Conservation (phyloP, 257 asterid genomes). For the Salvia miltiorrhiza region DNA sequence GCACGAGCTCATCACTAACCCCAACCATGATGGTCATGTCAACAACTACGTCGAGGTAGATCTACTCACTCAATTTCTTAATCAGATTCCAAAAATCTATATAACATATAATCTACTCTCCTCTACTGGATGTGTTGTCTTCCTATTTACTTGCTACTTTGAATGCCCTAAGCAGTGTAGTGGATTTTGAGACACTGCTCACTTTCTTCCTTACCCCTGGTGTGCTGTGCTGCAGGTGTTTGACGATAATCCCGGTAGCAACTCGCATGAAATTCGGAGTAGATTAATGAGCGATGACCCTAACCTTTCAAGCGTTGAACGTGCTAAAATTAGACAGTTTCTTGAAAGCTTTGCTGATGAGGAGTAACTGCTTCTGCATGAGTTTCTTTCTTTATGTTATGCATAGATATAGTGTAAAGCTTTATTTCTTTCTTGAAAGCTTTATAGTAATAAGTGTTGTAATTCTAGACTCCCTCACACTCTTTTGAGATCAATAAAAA, state of each 20-base stretch:
- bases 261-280: slow-evolving; percentile 40
- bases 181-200: not conserved
- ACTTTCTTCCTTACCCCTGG: not conserved
- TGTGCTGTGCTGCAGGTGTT: slow-evolving; percentile 47
- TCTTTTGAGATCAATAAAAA: not conserved
- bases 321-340: slow-evolving; percentile 50
- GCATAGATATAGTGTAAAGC: slow-evolving; percentile 24
- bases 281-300: slow-evolving; percentile 69
- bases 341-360: slow-evolving; percentile 56
- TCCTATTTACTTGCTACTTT: not conserved
- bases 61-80: not conserved
- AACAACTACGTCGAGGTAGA: slow-evolving; percentile 79
- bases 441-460: not conserved
- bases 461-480: not conserved
- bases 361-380: slow-evolving; percentile 27
- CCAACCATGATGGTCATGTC: slow-evolving; percentile 80
- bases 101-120: not conserved
- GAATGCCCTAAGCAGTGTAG: not conserved
- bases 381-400: not conserved
- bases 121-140: not conserved
- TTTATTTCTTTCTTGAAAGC: no score
- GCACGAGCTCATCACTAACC: slow-evolving; percentile 50
- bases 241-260: slow-evolving; percentile 40
- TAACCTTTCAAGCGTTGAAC: slow-evolving; percentile 53
- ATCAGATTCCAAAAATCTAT: not conserved